Percentiles rank a stretch among this genome's conserved stretches.
Evolutionary conservation across 495 filamentous ascomycete genomes (phyloP).

Genomic region (Xylaria cubensis): DNA sequence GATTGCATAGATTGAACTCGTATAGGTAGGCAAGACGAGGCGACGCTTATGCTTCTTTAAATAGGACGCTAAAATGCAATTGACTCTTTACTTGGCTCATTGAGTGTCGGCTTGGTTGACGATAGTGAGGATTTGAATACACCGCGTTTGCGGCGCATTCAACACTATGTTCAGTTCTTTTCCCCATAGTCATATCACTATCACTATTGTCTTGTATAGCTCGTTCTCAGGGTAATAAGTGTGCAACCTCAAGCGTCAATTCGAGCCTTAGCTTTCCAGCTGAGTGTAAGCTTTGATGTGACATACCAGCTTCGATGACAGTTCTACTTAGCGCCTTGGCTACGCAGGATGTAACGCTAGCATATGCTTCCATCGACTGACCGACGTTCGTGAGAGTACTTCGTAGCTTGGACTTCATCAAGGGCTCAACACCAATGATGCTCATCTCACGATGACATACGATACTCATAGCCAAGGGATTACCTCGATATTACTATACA

Average conservation of each 20-base stretch:
- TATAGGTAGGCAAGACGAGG: neutral
- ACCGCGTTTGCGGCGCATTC: neutral
- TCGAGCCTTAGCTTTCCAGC: neutral
- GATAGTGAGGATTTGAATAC: neutral
- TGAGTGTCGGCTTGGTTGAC: neutral
- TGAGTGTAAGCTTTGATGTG: neutral
- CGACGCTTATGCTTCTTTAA: neutral
- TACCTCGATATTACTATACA: neutral
- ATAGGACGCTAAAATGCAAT: neutral
- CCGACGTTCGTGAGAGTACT: neutral
- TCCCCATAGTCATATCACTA: neutral
- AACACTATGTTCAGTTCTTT: neutral
- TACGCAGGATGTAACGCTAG: neutral
- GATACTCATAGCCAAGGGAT: conserved; percentile 3
- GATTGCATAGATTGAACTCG: conserved; percentile 5
- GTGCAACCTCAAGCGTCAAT: neutral
- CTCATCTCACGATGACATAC: conserved; percentile 7
- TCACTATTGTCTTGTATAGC: neutral
- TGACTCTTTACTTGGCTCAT: neutral
- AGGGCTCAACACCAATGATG: neutral
- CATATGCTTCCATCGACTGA: neutral
- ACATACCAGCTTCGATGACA: conserved; percentile 7
- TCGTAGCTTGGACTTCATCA: neutral
- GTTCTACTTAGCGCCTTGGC: neutral
- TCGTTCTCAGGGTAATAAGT: neutral